These are phyloP conservation scores for Sarocladium kiliense DNA, from an alignment of 2,329 filamentous ascomycete genomes.

Conservation along the genomic window DNA sequence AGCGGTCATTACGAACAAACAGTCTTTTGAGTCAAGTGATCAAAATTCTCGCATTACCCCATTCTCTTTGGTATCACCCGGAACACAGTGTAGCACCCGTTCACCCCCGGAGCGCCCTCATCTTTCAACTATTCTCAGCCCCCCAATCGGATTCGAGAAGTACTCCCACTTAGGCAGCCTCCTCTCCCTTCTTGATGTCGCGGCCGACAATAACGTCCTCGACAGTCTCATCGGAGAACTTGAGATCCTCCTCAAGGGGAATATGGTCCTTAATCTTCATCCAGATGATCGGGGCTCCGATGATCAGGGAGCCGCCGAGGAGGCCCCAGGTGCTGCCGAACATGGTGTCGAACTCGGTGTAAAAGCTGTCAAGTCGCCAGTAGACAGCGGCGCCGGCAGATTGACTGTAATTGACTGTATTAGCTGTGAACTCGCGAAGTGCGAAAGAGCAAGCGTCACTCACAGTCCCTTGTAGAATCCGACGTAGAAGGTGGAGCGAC, in stretches of 20 bases:
- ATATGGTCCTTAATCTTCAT: slow-evolving; percentile 77
- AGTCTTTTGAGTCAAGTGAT: not conserved
- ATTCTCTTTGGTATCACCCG: not conserved
- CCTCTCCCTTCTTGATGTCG: slow-evolving; percentile 9
- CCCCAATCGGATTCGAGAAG: not conserved
- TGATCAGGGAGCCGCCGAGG: slow-evolving; percentile 64
- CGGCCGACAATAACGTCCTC: slow-evolving; percentile 53
- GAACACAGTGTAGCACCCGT: not conserved
- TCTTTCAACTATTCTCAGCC: not conserved
- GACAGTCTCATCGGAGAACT: slow-evolving; percentile 77
- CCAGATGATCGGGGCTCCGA: slow-evolving; percentile 76
- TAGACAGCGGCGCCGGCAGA: slow-evolving; percentile 78
- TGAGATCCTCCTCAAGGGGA: slow-evolving; percentile 74
- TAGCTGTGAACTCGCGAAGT: not conserved
- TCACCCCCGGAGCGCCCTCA: not conserved
- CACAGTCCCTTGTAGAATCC: slow-evolving; percentile 69
- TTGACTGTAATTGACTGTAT: slow-evolving; percentile 48
- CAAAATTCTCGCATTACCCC: not conserved
- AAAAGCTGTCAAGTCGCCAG: slow-evolving; percentile 61
- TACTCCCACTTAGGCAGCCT: not conserved
- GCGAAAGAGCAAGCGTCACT: not conserved
- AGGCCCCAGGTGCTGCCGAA: slow-evolving; percentile 72
- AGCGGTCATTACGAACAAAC: too few relatives aligned
- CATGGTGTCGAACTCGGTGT: slow-evolving; percentile 62
- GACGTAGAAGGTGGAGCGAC: slow-evolving; percentile 86